Conservation (phyloP, 192 early-diverging fungal species). For the Thamnidium elegans region DNA sequence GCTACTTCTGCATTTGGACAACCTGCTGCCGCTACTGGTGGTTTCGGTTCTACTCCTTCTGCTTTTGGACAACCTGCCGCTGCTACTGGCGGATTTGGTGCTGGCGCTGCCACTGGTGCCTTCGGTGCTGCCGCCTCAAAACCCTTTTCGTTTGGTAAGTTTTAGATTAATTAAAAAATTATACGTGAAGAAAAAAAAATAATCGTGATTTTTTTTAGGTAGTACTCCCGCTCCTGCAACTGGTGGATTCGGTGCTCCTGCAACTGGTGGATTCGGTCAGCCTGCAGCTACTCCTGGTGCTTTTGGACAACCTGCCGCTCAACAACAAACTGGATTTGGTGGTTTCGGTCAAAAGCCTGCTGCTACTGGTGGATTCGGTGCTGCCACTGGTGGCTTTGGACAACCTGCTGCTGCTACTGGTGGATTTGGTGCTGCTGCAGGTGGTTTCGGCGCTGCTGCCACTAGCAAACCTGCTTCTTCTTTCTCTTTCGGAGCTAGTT, state of each 20-base stretch:
- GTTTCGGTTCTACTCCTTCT: background rate
- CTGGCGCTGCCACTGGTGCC: conserved; percentile 33
- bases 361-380: conserved; percentile 28
- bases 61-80: conserved; percentile 30
- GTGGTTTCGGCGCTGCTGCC: conserved; percentile 31
- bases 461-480: conserved; percentile 26
- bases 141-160: conserved; percentile 33
- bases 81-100: conserved; percentile 22
- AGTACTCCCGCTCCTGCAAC: conserved; percentile 14
- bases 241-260: conserved; percentile 22
- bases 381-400: background rate
- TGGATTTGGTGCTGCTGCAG: conserved; percentile 41
- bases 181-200: no score
- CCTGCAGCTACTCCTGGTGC: conserved; percentile 29
- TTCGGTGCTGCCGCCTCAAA: conserved; percentile 32
- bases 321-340: conserved; percentile 12
- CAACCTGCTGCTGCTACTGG: conserved; percentile 9
- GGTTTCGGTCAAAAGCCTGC: conserved; percentile 17
- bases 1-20: conserved; percentile 18
- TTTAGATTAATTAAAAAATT: background rate
- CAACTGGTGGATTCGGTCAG: background rate
- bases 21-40: conserved; percentile 6
- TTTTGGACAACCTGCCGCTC: conserved; percentile 50
- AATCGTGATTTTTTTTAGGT: background rate
- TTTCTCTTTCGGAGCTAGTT: conserved; percentile 31